Percentiles rank a stretch among this genome's conserved stretches.
Conservation (phyloP, 257 asterid species). For the Scutellaria baicalensis region DNA sequence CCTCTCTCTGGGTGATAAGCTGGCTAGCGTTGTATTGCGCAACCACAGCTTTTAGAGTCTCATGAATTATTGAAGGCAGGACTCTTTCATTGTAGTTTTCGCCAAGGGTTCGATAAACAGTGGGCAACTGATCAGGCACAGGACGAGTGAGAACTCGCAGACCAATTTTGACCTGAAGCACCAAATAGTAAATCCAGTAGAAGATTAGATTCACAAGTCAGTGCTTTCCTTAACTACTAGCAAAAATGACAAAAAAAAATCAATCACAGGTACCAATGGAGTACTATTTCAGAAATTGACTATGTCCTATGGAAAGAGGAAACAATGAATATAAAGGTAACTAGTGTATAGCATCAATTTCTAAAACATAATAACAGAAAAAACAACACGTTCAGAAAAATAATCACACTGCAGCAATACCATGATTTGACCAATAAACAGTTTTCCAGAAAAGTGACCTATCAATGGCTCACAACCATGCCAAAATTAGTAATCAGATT, state of each 20-base stretch:
- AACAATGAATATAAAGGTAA: neutral
- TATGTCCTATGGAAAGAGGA: neutral
- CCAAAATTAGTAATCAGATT: neutral
- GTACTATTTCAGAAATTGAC: neutral
- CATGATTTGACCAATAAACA: neutral
- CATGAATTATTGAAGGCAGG: slow-evolving; percentile 82
- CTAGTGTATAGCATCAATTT: neutral
- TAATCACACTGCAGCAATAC: neutral
- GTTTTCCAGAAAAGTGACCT: neutral
- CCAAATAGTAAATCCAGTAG: slow-evolving; percentile 5
- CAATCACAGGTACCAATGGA: neutral
- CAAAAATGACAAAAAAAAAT: neutral
- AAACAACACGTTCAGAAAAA: neutral
- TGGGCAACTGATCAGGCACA: slow-evolving; percentile 71
- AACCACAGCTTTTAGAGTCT: slow-evolving; percentile 86
- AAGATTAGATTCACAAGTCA: neutral
- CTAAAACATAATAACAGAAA: neutral
- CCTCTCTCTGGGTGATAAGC: slow-evolving; percentile 97
- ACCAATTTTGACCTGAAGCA: slow-evolving; percentile 75
- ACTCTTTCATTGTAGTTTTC: slow-evolving; percentile 86
- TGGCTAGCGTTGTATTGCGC: slow-evolving; percentile 95
- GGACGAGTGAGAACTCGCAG: slow-evolving; percentile 93
- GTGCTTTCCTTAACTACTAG: neutral
- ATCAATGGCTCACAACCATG: neutral
- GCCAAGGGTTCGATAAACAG: slow-evolving; percentile 79